Evolutionary conservation across 2,329 filamentous ascomycete species (phyloP).

Genomic region (Aspergillus brunneoviolaceus): DNA sequence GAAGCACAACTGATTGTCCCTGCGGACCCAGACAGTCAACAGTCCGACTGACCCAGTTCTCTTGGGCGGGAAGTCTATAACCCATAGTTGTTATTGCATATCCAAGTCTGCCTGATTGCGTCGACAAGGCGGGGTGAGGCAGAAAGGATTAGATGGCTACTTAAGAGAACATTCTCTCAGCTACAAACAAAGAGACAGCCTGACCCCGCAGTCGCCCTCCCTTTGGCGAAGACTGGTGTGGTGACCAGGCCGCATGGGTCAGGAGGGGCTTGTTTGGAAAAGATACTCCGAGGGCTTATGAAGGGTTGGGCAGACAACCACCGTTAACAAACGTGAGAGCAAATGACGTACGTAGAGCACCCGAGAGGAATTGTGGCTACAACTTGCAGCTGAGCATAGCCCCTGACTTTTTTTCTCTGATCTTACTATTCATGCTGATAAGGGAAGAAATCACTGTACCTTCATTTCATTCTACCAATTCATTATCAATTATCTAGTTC

Average conservation of each 20-base stretch:
- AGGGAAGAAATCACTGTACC: background rate
- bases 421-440: background rate
- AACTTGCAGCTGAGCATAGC: background rate
- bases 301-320: background rate
- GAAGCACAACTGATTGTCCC: background rate
- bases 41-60: background rate
- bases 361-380: background rate
- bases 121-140: background rate
- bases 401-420: background rate
- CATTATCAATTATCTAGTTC: background rate
- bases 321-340: background rate
- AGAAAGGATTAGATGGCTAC: background rate
- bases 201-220: background rate
- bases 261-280: background rate
- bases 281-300: background rate
- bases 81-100: background rate
- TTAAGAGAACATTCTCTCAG: background rate
- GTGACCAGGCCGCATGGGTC: background rate
- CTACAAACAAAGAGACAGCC: background rate
- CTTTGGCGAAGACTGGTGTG: background rate
- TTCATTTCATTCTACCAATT: too few species aligned
- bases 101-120: background rate
- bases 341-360: background rate
- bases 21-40: background rate
- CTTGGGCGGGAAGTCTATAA: background rate